Evolutionary conservation across 1,284 basidiomycete genomes (phyloP), one percentile per base, ranked within the genome.

Genomic region (Moesziomyces antarcticus): DNA sequence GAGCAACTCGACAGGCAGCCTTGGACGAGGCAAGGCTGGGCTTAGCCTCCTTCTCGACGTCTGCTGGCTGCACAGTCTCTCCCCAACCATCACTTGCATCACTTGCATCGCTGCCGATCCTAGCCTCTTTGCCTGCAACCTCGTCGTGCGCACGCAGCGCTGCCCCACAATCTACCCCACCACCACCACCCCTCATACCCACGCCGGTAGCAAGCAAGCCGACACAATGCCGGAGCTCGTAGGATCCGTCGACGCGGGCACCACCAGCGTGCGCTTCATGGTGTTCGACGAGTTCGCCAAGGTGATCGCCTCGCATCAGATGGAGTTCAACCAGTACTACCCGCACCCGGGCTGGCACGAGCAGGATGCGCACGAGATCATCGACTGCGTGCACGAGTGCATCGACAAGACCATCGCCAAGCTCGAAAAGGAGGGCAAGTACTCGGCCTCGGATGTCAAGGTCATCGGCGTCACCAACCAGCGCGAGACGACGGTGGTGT

Each of bases 391-490:
- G 71, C 89, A 93, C 56, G 86, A 87, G 58, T 95, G 93, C 85
- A 92, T 98, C 73, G 88, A 89, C 51, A 88, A 89, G 61, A 90
- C 93, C 7, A 87, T 91, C 56, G 88, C 89, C 77, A 87, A 89
- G 66, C 87, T 99, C 72, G 92, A 94, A 81, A n/a, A 72, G 18
- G 86, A 57, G 51, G 86, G 88, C 20, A 93, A 94, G 3, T 93
- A 90, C 88, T 86, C 88, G 14, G 89, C 89, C 79, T 87, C 89
- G 55, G 92, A 93, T 82, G 87, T 99, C 84, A 96, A 95, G 85
- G 92, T 92, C 64, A 93, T 99, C 75, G 96, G 95, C 41, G 93
- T 99, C 85, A 98, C 96, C 50, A 99, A 97, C 84, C 96, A 99
- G 86, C 90, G 97, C 63, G 96, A 99, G 85, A 99, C 97, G 5